Evolutionary conservation across 768 basidiomycete genomes (phyloP).

Genomic region (Vararia minispora): DNA sequence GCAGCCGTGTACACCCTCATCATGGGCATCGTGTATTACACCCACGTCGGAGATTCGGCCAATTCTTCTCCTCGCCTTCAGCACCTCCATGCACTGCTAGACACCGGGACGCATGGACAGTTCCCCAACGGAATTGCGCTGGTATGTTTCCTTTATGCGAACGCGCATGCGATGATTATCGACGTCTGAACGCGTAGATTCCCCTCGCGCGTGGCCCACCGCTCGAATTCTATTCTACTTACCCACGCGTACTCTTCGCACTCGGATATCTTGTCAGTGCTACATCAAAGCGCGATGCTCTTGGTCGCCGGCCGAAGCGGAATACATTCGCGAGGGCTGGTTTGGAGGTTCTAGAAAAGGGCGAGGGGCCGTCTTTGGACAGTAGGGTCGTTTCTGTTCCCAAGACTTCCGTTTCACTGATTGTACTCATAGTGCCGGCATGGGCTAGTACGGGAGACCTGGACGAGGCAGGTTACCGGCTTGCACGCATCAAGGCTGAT

Average conservation of each 20-base stretch:
- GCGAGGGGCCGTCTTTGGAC: conserved; percentile 21
- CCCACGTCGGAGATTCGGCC: conserved; percentile 41
- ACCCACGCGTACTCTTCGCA: conserved; percentile 52
- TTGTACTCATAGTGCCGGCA: conserved; percentile 34
- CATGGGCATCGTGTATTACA: conserved; percentile 48
- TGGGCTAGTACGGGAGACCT: conserved; percentile 47
- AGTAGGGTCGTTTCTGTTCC: background rate
- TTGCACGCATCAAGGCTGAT: conserved; percentile 60
- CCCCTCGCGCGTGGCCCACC: conserved; percentile 27
- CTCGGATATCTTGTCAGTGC: conserved; percentile 60
- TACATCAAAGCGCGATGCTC: conserved; percentile 58
- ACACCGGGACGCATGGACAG: conserved; percentile 37
- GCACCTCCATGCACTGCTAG: conserved; percentile 56
- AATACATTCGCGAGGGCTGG: conserved; percentile 62
- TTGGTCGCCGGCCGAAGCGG: conserved; percentile 64
- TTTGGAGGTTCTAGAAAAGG: conserved; percentile 32
- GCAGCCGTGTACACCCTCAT: conserved; percentile 52
- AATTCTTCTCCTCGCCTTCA: conserved; percentile 40
- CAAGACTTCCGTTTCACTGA: background rate
- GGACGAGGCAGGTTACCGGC: conserved; percentile 32
- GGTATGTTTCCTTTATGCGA: conserved; percentile 21
- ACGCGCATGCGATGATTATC: background rate
- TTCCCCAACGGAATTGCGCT: conserved; percentile 28
- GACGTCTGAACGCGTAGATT: conserved; percentile 16
- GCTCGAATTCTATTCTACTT: conserved; percentile 48